Conservation (phyloP, 805 yeast species). For the Torulaspora indica region DNA sequence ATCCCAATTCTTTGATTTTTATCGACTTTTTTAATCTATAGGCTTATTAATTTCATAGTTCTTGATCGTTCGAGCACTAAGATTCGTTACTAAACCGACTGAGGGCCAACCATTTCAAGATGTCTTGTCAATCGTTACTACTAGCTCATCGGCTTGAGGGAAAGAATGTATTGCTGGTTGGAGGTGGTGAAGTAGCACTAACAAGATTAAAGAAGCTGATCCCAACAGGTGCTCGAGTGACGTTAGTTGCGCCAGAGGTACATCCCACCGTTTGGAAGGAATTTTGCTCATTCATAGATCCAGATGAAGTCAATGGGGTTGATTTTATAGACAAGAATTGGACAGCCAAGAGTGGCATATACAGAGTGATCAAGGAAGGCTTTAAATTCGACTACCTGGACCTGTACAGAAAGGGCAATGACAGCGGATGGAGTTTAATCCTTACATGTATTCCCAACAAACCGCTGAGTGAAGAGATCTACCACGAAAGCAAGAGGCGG, state of each 20-base stretch:
- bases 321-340: conserved; percentile 16
- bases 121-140: conserved; percentile 24
- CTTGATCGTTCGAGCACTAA: neutral
- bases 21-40: conserved; percentile 6
- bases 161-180: conserved; percentile 30
- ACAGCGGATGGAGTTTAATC: conserved; percentile 28
- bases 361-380: conserved; percentile 15
- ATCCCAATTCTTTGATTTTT: conserved; percentile 4
- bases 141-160: conserved; percentile 31
- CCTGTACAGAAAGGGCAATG: conserved; percentile 16
- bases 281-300: conserved; percentile 7
- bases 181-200: conserved; percentile 36
- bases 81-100: too few species aligned
- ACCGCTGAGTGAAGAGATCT: conserved; percentile 22
- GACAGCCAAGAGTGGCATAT: conserved; percentile 15
- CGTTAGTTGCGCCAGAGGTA: conserved; percentile 29
- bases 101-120: neutral
- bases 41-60: neutral
- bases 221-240: conserved; percentile 34
- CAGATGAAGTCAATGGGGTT: neutral
- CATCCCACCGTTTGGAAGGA: conserved; percentile 15
- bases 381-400: conserved; percentile 18
- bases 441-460: conserved; percentile 32
- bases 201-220: conserved; percentile 33
- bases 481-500: conserved; percentile 18